Evolutionary conservation across 2,329 filamentous ascomycete genomes (phyloP).

Genomic region (Orbilia quercus): DNA sequence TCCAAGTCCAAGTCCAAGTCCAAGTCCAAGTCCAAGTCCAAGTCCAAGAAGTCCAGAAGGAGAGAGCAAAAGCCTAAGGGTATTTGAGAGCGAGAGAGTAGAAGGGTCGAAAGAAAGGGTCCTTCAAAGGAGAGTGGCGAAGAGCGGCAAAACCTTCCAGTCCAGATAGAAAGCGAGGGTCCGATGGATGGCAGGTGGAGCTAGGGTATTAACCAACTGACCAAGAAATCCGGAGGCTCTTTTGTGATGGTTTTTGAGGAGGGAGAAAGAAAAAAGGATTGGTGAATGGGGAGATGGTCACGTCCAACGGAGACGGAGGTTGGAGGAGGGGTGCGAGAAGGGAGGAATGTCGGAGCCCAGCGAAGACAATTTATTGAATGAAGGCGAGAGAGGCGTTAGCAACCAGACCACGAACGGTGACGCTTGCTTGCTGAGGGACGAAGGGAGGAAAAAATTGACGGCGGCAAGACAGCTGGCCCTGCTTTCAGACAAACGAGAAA

Average conservation of each 20-base stretch:
- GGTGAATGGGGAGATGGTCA: conserved; percentile 32
- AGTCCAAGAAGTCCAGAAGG: conserved; percentile 38
- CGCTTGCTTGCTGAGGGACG: conserved; percentile 38
- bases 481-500: conserved; percentile 45
- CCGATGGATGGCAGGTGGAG: conserved; percentile 34
- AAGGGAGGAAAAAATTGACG: conserved; percentile 38
- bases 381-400: too few species aligned
- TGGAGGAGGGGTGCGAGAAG: conserved; percentile 47
- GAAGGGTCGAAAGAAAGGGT: conserved; percentile 25
- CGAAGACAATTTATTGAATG: conserved; percentile 53
- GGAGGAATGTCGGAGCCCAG: conserved; percentile 49
- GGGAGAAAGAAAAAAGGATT: too few species aligned
- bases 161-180: conserved; percentile 40
- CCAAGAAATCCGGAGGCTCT: conserved; percentile 22
- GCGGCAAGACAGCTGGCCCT: conserved; percentile 56
- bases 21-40: conserved; percentile 14
- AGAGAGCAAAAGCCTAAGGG: conserved; percentile 12
- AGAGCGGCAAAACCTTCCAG: conserved; percentile 44
- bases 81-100: conserved; percentile 24
- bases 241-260: conserved; percentile 2
- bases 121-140: conserved; percentile 44
- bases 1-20: conserved; percentile 21
- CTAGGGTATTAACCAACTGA: conserved; percentile 43
- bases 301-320: conserved; percentile 54
- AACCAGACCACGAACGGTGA: conserved; percentile 59